Base-by-base conservation (phyloP, 1,284 basidiomycete genomes). In the Rhizoctonia solani region DNA sequence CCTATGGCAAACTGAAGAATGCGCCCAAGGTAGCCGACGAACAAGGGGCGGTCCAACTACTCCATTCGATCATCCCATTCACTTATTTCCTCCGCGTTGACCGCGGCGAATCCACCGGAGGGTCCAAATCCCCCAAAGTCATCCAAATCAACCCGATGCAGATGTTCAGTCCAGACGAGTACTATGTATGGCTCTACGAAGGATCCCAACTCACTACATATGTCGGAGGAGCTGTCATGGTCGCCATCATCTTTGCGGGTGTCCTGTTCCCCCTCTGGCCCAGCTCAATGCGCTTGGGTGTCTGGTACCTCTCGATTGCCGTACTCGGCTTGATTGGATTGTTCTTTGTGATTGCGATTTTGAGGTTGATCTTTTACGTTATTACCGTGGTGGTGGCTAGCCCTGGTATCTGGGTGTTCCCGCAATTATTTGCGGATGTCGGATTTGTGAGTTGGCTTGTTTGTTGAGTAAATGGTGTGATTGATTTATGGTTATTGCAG, bases 181-280 rank as follows among this genome's bases (percentile, higher is more conserved):
- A 94, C 78, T 99, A 93, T 76, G 95, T 90, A 19, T 99, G 96
- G 96, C 93, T 99, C 79, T 95, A 94, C 78, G 94, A 97, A 71
- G 94, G 95, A 42, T 91, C 90, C 2, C 94, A 98, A 75, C 88
- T 94, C 82, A 93, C 89, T 71, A 94, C 92, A 13, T 95, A 96
- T 74, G 84, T 95, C n/a, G 93, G 94, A 39, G 96, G 93, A 11
- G 80, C 91, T 23, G 87, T 88, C 34, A 95, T 99, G 92, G 94
- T 99, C 66, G 87, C 83, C 32, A 82, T 98, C 74, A 94, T 99
- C 83, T 87, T 99, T 49, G 95, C 92, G 0, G 95, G 92, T 1
- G 96, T 98, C 75, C 98, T 99, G 94, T 99, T 98, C 85, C 96
- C 96, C 0, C 85, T 99, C 14, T 99, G 97, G 96, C 96, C 96